These are phyloP conservation scores for Voacanga thouarsii DNA, from an alignment of 257 asterid genomes.

Conservation along the genomic window DNA sequence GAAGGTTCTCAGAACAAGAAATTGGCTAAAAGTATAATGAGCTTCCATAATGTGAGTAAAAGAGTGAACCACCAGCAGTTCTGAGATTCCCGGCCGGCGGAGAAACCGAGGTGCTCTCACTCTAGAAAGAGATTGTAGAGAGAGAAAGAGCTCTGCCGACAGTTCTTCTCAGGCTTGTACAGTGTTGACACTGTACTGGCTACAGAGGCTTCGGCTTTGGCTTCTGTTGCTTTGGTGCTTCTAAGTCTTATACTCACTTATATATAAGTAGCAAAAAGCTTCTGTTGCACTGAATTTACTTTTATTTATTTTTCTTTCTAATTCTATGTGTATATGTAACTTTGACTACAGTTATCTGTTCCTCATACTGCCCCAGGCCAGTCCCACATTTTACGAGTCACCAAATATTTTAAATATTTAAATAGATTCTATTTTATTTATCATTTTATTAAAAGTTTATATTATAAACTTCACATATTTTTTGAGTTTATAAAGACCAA, in stretches of 20 bases:
- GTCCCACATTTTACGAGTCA: no score
- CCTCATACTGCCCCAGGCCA: no score
- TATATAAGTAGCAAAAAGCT: slow-evolving; percentile 1
- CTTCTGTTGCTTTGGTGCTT: slow-evolving; percentile 6
- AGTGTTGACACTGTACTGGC: neutral
- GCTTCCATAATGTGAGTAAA: slow-evolving; percentile 36
- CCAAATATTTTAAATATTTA: no score
- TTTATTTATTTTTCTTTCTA: neutral
- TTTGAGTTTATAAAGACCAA: no score
- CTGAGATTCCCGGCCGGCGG: slow-evolving; percentile 39
- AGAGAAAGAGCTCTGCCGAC: slow-evolving; percentile 38
- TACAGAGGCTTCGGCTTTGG: neutral
- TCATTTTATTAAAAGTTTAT: no score
- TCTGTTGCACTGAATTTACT: neutral
- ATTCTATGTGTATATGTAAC: neutral
- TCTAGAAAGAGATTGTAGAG: neutral
- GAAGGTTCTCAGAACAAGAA: slow-evolving; percentile 2
- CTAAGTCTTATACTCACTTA: neutral
- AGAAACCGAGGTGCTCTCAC: slow-evolving; percentile 34
- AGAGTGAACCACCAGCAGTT: neutral
- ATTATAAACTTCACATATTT: no score
- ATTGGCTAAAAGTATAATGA: neutral
- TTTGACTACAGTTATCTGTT: neutral
- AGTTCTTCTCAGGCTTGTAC: slow-evolving; percentile 15
- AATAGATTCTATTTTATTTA: no score